Conservation (phyloP, 2,329 filamentous ascomycete genomes). For the Talaromyces amestolkiae region DNA sequence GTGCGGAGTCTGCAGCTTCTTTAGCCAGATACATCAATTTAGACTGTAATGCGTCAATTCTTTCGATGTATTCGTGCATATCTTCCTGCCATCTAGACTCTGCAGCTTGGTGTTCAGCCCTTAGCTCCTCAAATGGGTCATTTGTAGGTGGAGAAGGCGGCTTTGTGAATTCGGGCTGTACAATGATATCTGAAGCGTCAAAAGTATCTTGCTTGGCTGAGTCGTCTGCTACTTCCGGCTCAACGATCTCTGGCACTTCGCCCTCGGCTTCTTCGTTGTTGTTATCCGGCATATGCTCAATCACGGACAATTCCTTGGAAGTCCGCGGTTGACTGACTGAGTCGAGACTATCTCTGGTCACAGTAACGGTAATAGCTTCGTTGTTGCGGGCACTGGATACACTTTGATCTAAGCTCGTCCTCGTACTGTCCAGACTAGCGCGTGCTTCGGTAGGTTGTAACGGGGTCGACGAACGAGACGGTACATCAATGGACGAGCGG, state of each 20-base stretch:
- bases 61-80: constrained; percentile 76
- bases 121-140: constrained; percentile 45
- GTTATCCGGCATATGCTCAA: neutral
- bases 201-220: neutral
- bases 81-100: constrained; percentile 72
- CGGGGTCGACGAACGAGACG: constrained; percentile 54
- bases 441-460: constrained; percentile 46
- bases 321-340: constrained; percentile 24
- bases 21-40: constrained; percentile 86
- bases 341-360: constrained; percentile 33
- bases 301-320: constrained; percentile 28
- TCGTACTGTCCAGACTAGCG: constrained; percentile 35
- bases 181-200: neutral
- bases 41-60: constrained; percentile 85
- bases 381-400: constrained; percentile 20
- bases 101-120: constrained; percentile 50
- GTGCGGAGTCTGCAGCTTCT: constrained; percentile 73
- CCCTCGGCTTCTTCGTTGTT: constrained; percentile 12
- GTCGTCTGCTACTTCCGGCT: neutral
- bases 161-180: neutral
- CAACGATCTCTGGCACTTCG: constrained; percentile 6
- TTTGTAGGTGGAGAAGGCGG: neutral
- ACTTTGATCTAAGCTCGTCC: constrained; percentile 26
- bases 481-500: constrained; percentile 47
- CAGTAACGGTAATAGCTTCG: constrained; percentile 17